phyloP scores from a whole-genome alignment of 495 filamentous ascomycete species.

The Hypoxylon crocopeplum region DNA sequence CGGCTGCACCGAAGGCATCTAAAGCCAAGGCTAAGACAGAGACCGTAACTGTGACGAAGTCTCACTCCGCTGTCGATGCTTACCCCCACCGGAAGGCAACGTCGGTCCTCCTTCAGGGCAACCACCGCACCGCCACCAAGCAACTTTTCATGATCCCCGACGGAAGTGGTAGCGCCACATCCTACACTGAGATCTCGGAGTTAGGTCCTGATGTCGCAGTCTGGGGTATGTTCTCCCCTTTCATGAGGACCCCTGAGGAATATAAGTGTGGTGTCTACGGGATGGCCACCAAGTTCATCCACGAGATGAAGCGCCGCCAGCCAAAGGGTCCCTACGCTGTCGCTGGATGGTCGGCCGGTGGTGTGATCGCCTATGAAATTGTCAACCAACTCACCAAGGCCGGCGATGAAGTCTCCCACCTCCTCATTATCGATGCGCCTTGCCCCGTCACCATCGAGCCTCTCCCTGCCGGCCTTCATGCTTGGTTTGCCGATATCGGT shows the following conservation, averaged over 20 bases:
- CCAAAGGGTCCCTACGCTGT: slow-evolving; percentile 72
- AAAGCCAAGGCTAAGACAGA: slow-evolving; percentile 55
- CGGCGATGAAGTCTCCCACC: slow-evolving; percentile 72
- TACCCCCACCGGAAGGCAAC: slow-evolving; percentile 72
- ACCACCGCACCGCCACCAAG: slow-evolving; percentile 63
- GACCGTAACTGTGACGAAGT: slow-evolving; percentile 41
- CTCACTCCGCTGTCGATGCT: slow-evolving; percentile 60
- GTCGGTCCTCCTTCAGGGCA: slow-evolving; percentile 69
- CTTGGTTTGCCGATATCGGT: slow-evolving; percentile 80
- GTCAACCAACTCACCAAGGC: slow-evolving; percentile 71
- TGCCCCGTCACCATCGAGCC: slow-evolving; percentile 80
- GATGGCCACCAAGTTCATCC: slow-evolving; percentile 63
- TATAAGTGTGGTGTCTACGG: slow-evolving; percentile 62
- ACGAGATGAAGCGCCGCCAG: slow-evolving; percentile 68
- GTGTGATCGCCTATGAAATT: slow-evolving; percentile 87
- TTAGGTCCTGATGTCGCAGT: slow-evolving; percentile 60
- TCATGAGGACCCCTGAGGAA: slow-evolving; percentile 62
- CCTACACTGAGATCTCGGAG: slow-evolving; percentile 63
- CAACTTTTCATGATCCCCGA: slow-evolving; percentile 78
- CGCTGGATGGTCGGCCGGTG: slow-evolving; percentile 85
- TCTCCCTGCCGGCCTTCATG: slow-evolving; percentile 75
- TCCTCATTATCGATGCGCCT: slow-evolving; percentile 85
- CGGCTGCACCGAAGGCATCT: slow-evolving; percentile 34
- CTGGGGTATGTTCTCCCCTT: slow-evolving; percentile 72
- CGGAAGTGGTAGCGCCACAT: slow-evolving; percentile 72